Conservation (phyloP, 1,284 basidiomycete genomes). For the Papiliotrema fonsecae region DNA sequence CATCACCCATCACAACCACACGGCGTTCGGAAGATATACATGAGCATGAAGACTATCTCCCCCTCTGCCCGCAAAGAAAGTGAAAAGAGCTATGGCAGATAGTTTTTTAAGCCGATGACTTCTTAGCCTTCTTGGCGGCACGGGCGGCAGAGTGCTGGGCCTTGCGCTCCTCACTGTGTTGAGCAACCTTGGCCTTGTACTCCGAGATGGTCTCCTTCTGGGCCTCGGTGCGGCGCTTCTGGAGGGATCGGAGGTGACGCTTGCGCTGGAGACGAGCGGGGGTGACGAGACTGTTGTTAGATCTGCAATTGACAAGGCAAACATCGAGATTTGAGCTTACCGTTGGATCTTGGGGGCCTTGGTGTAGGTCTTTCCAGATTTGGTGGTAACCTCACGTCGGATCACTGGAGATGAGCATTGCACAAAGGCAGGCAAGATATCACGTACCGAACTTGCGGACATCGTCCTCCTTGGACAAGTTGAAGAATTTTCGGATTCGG, state of each 20-base stretch:
- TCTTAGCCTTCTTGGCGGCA: slow-evolving; percentile 45
- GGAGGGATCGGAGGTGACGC: slow-evolving; percentile 85
- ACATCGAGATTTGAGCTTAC: background rate
- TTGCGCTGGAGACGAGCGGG: slow-evolving; percentile 93
- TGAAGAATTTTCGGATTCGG: slow-evolving; percentile 97
- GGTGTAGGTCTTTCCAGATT: slow-evolving; percentile 97
- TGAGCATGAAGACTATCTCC: too few species aligned
- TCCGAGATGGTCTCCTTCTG: slow-evolving; percentile 95
- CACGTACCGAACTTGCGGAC: slow-evolving; percentile 83
- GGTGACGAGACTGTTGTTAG: slow-evolving; percentile 76
- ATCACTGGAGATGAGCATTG: slow-evolving; percentile 23
- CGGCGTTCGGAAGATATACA: too few species aligned
- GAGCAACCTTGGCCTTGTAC: slow-evolving; percentile 81
- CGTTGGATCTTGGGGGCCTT: slow-evolving; percentile 69
- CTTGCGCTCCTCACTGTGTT: slow-evolving; percentile 92
- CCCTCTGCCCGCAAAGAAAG: too few species aligned
- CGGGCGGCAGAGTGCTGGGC: slow-evolving; percentile 56
- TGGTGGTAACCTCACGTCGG: slow-evolving; percentile 83
- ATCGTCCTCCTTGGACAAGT: slow-evolving; percentile 96
- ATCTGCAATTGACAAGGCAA: slow-evolving; percentile 1
- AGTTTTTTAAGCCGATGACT: slow-evolving; percentile 11
- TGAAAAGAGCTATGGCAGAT: too few species aligned
- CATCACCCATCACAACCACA: too few species aligned
- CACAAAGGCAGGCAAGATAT: background rate
- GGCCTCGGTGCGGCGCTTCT: slow-evolving; percentile 79